Evolutionary conservation across 2,329 filamentous ascomycete genomes (phyloP), one percentile per base, ranked within the genome.

Genomic region (Trichoderma atroviride): DNA sequence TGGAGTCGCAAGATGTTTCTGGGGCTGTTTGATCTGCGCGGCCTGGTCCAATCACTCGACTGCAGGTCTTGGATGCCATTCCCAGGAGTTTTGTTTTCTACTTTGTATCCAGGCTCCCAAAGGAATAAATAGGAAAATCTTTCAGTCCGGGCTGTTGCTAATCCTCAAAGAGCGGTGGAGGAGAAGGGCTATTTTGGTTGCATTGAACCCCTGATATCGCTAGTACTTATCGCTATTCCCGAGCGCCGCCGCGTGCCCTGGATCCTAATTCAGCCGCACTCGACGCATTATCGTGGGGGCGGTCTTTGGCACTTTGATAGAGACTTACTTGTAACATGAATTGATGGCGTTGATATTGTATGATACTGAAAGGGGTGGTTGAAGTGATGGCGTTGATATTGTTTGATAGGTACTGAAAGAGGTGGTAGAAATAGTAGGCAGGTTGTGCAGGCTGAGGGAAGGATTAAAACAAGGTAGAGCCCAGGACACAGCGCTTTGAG

Each of bases 101-200:
- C 13, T 16, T 53, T 40, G 16, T 40, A 19, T 40, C 7, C 14
- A 40, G 5, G 14, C 37, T 0, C 4, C 7, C 14, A 40, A 55
- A 53, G 52, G 37, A 63, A 31, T 47, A 53, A 58, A 63, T 40
- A 9, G 10, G 10, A 5, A 11, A 60, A 19, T 11, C 37, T 60
- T 27, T 19, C 35, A 4, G 5, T 40, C 14, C 37, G 14, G 10
- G 37, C 19, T 53, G 31, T 16, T 53, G 60, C 61, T 24, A 40
- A 40, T 14, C 37, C 16, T n/a, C 50, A 64, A 64, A 64, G 50
- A 64, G 61, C 61, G 61, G 61, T 64, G 52, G 52, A 56, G 50
- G 29, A 55, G 33, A 31, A 40, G 5, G 11, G 61, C 50, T 16
- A 19, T 4, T 40, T 40, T 43, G 29, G 24, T 40, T 40, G 35